Evolutionary conservation across 257 asterid species (phyloP).

Genomic region (Petrea volubilis): DNA sequence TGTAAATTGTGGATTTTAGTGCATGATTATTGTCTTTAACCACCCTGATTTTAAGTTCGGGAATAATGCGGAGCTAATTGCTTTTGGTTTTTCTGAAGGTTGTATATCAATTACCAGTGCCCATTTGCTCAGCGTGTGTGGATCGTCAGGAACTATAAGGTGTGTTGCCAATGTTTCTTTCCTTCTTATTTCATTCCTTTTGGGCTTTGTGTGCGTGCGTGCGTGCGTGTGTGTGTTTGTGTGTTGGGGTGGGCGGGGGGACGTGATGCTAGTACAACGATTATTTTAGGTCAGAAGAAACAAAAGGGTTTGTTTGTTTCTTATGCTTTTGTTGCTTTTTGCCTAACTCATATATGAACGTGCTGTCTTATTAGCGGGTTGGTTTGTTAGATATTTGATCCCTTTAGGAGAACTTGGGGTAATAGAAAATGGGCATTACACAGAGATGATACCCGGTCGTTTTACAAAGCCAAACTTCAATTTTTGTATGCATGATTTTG

Average conservation of each 20-base stretch:
- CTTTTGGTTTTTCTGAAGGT: constrained; percentile 42
- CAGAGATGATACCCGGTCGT: neutral
- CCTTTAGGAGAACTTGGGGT: neutral
- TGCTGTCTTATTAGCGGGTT: no score
- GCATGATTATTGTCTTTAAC: neutral
- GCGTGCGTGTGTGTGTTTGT: no score
- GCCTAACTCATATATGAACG: no score
- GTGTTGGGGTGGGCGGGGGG: no score
- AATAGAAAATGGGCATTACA: neutral
- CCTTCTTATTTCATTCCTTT: neutral
- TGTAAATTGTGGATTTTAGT: neutral
- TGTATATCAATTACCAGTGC: constrained; percentile 59
- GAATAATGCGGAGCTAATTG: neutral
- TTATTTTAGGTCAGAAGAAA: no score
- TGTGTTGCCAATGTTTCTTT: constrained; percentile 8
- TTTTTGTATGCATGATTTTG: neutral
- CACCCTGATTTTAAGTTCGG: neutral
- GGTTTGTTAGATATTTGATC: neutral
- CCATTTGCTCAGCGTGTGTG: constrained; percentile 80
- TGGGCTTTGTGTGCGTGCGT: neutral
- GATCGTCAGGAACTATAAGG: constrained; percentile 78
- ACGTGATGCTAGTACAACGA: no score
- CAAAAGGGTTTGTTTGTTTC: no score
- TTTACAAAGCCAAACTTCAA: neutral
- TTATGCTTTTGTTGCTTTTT: no score